A percentile compares a stretch with the other conserved stretches of the same genome.
These are phyloP conservation scores for Gentiana dahurica DNA, from an alignment of 257 asterid genomes.

Conservation along the genomic window DNA sequence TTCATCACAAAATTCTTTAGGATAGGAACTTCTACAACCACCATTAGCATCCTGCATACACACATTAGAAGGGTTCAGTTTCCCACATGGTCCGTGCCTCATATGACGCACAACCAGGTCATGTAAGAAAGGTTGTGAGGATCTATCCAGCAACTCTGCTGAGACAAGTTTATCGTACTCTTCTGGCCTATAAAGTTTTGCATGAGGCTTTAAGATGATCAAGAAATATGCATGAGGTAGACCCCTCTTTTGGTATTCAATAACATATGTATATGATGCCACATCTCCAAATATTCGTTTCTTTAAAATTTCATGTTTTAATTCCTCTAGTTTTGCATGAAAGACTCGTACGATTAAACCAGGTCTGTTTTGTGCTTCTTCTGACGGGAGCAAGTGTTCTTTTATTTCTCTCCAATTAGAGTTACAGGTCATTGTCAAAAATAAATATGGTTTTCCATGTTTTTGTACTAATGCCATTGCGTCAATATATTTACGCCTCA, in stretches of 20 bases:
- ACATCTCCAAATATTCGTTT: background rate
- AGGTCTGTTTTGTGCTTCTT: background rate
- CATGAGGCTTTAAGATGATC: background rate
- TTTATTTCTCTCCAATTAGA: background rate
- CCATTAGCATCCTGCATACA: too few relatives aligned
- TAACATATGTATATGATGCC: background rate
- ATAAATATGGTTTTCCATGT: background rate
- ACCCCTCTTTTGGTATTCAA: background rate
- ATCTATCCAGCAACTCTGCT: background rate
- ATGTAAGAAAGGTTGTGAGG: background rate
- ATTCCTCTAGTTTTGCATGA: background rate
- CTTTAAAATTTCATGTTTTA: background rate
- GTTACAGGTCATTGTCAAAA: background rate
- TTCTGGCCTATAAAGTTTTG: background rate
- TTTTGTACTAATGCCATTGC: background rate
- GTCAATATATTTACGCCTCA: background rate
- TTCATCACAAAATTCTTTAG: background rate
- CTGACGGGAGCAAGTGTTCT: background rate
- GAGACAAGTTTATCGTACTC: background rate
- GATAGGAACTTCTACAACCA: too few relatives aligned
- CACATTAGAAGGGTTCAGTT: background rate
- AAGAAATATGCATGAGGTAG: too few relatives aligned
- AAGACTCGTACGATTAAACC: background rate
- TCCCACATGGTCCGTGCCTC: background rate
- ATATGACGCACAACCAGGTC: background rate